Evolutionary conservation across 2,329 filamentous ascomycete species (phyloP).

Genomic region (Aphanocladium album): DNA sequence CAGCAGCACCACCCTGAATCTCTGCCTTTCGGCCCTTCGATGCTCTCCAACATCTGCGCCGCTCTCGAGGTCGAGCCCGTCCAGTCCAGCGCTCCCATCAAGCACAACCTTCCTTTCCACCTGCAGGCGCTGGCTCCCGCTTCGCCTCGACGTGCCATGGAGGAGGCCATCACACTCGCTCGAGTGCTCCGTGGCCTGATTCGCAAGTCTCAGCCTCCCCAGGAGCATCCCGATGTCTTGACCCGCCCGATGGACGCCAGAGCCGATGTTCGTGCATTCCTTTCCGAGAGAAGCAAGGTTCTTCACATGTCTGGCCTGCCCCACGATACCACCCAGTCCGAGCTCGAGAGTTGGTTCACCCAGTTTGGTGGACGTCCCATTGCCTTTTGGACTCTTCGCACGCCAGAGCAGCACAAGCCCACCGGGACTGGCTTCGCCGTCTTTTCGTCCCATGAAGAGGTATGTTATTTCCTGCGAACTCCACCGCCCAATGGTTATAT

Average conservation of each 20-base stretch:
- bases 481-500: background rate
- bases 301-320: conserved; percentile 96
- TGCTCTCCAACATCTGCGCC: conserved; percentile 95
- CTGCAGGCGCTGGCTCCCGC: conserved; percentile 92
- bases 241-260: conserved; percentile 94
- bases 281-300: conserved; percentile 95
- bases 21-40: conserved; percentile 90
- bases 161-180: conserved; percentile 91
- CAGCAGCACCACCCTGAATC: conserved; percentile 98
- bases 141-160: conserved; percentile 92
- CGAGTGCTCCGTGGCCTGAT: conserved; percentile 89
- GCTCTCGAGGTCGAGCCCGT: conserved; percentile 97
- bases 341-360: conserved; percentile 99
- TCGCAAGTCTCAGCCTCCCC: conserved; percentile 88
- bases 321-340: conserved; percentile 96
- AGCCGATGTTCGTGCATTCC: conserved; percentile 91
- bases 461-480: conserved; percentile 49
- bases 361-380: conserved; percentile 97
- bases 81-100: conserved; percentile 95
- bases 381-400: conserved; percentile 97
- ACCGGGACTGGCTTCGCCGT: conserved; percentile 97
- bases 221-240: conserved; percentile 91
- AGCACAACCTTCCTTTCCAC: conserved; percentile 97
- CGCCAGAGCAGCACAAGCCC: conserved; percentile 98
- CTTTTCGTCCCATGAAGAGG: conserved; percentile 98